Evolutionary conservation across 495 filamentous ascomycete species (phyloP), one percentile per base, ranked within the genome.

Genomic region (Tetracladium setigerum): DNA sequence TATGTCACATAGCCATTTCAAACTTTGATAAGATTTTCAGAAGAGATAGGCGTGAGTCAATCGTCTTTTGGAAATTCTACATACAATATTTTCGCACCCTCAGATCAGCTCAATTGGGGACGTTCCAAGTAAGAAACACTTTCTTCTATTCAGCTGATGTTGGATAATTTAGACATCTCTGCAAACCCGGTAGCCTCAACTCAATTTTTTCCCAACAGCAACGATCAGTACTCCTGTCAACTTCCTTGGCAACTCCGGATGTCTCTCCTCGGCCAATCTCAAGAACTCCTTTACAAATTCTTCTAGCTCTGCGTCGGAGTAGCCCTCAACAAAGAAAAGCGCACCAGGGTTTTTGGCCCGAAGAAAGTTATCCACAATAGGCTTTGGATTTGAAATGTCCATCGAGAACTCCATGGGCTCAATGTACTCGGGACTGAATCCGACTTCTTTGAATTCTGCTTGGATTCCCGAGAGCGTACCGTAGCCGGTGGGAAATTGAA

Each of bases 151-250:
- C 22, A 27, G 22, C 22, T 27, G 3, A 27, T 27, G n/a, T n/a
- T n/a, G 22, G 22, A 3, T 27, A 27, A 27, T 27, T 3, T 7
- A 27, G 22, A 27, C 22, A n/a, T n/a, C 22, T 27, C 22, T 7
- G 7, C 22, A 27, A 7, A 27, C 22, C 3, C 22, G 3, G 22
- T 7, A 27, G 22, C 7, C 3, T 27, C 22, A 27, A n/a, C n/a
- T n/a, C 7, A 41, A 5, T 38, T 49, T 49, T 11, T 5, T 49
- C 15, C 46, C 46, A 13, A 35, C 17, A 18, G 33, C 46, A 42
- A 49, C 13, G 22, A 49, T 41, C 9, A 38, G 30, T 24, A 34
- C 13, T n/a, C 46, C 46, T 9, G 19, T 30, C 38, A 49, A 34
- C 6, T 17, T 33, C 14, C 42, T 24, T 14, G 41, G 41, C 13